These are phyloP conservation scores for Penicillium malachiteum DNA, from an alignment of 495 filamentous ascomycete genomes.

Conservation along the genomic window DNA sequence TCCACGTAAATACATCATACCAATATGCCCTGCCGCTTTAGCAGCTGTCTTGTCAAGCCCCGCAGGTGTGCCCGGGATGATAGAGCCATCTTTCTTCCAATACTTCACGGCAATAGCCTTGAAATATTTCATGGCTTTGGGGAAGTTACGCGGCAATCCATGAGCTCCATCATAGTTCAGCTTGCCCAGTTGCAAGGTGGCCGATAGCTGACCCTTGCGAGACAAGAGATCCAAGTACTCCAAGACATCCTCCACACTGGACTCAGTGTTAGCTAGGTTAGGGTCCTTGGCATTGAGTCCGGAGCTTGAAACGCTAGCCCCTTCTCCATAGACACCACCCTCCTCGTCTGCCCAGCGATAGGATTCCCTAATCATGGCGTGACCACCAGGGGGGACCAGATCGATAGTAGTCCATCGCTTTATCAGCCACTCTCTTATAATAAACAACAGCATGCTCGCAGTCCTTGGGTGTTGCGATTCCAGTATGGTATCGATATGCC, in stretches of 20 bases:
- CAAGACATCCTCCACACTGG: conserved; percentile 86
- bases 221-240: conserved; percentile 95
- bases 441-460: conserved; percentile 83
- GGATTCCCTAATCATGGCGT: conserved; percentile 67
- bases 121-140: conserved; percentile 79
- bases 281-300: conserved; percentile 79
- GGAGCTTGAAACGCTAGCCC: conserved; percentile 86
- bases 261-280: conserved; percentile 69
- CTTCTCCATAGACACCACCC: conserved; percentile 92
- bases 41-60: conserved; percentile 80
- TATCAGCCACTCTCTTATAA: conserved; percentile 93
- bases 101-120: conserved; percentile 77
- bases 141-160: conserved; percentile 69
- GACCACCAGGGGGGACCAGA: conserved; percentile 91
- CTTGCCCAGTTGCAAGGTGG: conserved; percentile 83
- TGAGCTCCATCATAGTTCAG: conserved; percentile 88
- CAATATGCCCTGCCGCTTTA: conserved; percentile 88
- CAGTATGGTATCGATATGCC: conserved; percentile 80
- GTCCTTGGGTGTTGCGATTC: conserved; percentile 79
- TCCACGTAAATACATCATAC: conserved; percentile 88
- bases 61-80: conserved; percentile 49
- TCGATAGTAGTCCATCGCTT: conserved; percentile 79
- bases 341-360: conserved; percentile 81
- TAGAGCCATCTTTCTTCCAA: conserved; percentile 75
- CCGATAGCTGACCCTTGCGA: conserved; percentile 87